A percentile compares a stretch with the other conserved stretches of the same genome.
Evolutionary conservation across 164 flowering plant species (phyloP).

Genomic region (Chimonanthus salicifolius): DNA sequence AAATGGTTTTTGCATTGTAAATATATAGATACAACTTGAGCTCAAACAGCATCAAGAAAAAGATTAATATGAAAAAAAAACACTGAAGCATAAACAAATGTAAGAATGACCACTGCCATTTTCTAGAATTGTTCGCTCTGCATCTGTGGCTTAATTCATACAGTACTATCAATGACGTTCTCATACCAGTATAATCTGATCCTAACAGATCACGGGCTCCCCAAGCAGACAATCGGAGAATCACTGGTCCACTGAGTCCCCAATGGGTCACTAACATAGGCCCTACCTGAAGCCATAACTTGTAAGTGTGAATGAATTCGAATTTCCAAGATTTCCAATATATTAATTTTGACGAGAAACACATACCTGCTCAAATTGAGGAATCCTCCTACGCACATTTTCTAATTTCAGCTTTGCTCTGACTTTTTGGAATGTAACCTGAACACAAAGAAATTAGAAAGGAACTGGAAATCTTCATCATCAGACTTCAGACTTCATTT

Average conservation of each 20-base stretch:
- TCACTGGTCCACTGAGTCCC: slow-evolving; percentile 97
- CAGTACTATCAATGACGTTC: neutral
- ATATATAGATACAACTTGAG: neutral
- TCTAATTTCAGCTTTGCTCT: slow-evolving; percentile 62
- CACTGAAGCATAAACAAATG: neutral
- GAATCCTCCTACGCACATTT: slow-evolving; percentile 38
- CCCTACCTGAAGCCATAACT: slow-evolving; percentile 53
- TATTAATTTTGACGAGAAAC: slow-evolving; percentile 5
- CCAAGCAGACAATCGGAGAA: slow-evolving; percentile 98
- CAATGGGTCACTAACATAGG: slow-evolving; percentile 96
- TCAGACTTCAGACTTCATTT: no score
- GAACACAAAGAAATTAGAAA: slow-evolving; percentile 9
- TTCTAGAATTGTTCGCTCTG: neutral
- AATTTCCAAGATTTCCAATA: neutral
- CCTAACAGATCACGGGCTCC: slow-evolving; percentile 69
- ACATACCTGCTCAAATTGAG: slow-evolving; percentile 70
- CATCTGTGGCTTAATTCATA: neutral
- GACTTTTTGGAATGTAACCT: slow-evolving; percentile 84
- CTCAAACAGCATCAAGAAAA: neutral
- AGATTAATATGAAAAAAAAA: no score
- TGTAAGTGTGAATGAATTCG: slow-evolving; percentile 1
- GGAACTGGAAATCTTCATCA: neutral
- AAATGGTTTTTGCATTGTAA: neutral
- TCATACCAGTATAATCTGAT: slow-evolving; percentile 63
- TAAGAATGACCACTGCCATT: neutral